Conservation (phyloP, 352 stramenopile species). For the Phytophthora pistaciae region DNA sequence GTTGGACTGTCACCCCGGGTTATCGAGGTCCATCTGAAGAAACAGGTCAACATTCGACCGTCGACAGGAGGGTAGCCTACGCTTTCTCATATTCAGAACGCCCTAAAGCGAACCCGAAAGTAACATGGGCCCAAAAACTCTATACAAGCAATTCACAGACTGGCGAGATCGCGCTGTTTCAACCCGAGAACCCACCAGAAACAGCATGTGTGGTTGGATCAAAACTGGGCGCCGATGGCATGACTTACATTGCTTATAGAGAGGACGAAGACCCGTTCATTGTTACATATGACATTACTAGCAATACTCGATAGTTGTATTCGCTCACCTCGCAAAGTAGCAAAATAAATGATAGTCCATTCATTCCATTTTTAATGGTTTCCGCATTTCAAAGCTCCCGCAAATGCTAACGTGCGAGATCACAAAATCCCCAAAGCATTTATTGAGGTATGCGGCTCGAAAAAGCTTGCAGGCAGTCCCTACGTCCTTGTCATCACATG, state of each 20-base stretch:
- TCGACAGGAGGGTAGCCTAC: neutral
- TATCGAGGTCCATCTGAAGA: neutral
- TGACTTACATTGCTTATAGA: neutral
- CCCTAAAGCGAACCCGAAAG: neutral
- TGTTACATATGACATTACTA: neutral
- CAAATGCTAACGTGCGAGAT: too few relatives aligned
- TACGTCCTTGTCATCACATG: too few relatives aligned
- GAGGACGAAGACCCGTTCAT: neutral
- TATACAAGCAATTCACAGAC: neutral
- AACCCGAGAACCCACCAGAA: neutral
- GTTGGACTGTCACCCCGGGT: neutral
- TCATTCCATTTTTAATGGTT: too few relatives aligned
- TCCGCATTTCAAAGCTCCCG: too few relatives aligned
- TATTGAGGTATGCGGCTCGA: too few relatives aligned
- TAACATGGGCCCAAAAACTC: neutral
- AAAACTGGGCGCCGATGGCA: neutral
- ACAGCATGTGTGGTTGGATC: neutral
- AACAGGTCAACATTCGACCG: neutral
- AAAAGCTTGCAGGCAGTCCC: too few relatives aligned
- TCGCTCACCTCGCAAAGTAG: too few relatives aligned
- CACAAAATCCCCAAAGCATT: too few relatives aligned
- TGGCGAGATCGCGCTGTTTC: neutral
- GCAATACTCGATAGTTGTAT: neutral
- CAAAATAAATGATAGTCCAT: too few relatives aligned
- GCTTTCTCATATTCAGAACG: neutral